phyloP scores from a whole-genome alignment of 768 basidiomycete species.

The Amanita phalloides region DNA sequence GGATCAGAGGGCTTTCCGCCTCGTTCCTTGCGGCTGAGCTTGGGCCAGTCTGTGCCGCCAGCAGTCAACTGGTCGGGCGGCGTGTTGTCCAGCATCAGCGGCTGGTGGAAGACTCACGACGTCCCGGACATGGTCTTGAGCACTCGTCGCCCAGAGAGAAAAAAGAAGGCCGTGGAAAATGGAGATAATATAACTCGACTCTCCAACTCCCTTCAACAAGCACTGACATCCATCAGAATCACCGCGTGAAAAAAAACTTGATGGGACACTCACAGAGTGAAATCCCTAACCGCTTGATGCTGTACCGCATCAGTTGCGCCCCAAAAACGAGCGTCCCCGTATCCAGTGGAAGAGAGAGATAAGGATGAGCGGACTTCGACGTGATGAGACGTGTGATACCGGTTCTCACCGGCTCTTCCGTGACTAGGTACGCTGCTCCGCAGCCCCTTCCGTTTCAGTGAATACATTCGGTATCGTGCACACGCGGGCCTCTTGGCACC shows the following conservation, averaged over 20 bases:
- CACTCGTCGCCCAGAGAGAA: not conserved
- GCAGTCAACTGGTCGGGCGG: slow-evolving; percentile 55
- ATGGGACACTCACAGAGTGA: slow-evolving; percentile 25
- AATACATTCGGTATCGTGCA: too few relatives aligned
- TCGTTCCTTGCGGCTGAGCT: slow-evolving; percentile 67
- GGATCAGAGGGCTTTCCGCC: slow-evolving; percentile 31
- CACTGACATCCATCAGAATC: not conserved
- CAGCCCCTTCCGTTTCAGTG: too few relatives aligned
- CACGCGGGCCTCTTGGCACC: too few relatives aligned
- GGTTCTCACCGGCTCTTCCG: too few relatives aligned
- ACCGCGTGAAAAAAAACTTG: too few relatives aligned
- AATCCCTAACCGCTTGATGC: slow-evolving; percentile 31
- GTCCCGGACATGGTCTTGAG: not conserved
- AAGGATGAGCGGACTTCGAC: too few relatives aligned
- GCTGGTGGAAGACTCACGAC: not conserved
- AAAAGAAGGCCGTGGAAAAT: not conserved
- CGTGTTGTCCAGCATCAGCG: too few relatives aligned
- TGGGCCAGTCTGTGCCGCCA: slow-evolving; percentile 82
- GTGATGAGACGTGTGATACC: too few relatives aligned
- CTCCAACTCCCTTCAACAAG: not conserved
- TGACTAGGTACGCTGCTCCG: too few relatives aligned
- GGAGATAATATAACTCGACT: not conserved
- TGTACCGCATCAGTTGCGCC: too few relatives aligned
- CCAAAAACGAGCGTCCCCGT: too few relatives aligned
- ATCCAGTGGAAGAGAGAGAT: too few relatives aligned